A percentile compares a stretch with the other conserved stretches of the same genome.
Evolutionary conservation across 2,329 filamentous ascomycete genomes (phyloP).

Genomic region (Metarhizium robertsii): DNA sequence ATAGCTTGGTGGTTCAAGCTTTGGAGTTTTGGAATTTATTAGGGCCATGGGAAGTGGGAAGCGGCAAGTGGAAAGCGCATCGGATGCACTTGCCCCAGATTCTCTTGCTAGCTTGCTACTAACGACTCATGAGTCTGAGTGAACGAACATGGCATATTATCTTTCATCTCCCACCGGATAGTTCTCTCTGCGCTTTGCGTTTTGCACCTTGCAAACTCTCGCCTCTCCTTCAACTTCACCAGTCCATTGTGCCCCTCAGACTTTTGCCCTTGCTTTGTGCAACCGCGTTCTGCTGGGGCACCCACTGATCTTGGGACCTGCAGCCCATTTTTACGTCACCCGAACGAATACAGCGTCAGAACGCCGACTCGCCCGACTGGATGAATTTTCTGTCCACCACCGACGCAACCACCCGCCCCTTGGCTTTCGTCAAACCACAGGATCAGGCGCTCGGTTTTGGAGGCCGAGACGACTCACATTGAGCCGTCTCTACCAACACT

Average conservation of each 20-base stretch:
- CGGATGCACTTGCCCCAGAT: not conserved
- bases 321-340: not conserved
- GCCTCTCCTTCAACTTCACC: not conserved
- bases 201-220: too few relatives aligned
- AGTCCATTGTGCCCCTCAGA: not conserved
- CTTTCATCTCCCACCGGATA: not conserved
- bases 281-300: not conserved
- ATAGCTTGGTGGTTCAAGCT: too few relatives aligned
- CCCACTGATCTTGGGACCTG: not conserved
- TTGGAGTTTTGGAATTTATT: too few relatives aligned
- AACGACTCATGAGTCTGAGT: not conserved
- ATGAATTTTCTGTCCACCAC: not conserved
- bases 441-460: not conserved
- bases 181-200: not conserved
- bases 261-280: not conserved
- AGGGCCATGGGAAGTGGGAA: too few relatives aligned
- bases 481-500: not conserved
- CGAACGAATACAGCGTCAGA: not conserved
- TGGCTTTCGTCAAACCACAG: not conserved
- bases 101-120: not conserved
- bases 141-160: too few relatives aligned
- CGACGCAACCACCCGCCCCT: not conserved
- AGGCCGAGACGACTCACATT: not conserved
- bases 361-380: not conserved
- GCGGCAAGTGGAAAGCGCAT: not conserved